phyloP scores from a whole-genome alignment of 192 early-diverging fungal genomes.

The Coemansia sp. region DNA sequence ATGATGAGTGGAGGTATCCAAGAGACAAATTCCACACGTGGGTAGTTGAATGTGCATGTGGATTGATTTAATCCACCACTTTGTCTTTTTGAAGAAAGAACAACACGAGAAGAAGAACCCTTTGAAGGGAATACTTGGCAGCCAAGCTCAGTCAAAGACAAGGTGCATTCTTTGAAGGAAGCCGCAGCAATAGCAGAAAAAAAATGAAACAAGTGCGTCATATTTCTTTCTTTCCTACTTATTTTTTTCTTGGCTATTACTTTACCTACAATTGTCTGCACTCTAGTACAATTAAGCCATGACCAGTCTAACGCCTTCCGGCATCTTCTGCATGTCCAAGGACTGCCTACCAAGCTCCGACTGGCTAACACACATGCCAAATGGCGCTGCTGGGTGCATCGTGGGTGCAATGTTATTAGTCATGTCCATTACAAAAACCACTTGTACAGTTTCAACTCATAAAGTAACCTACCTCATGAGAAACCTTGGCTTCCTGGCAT shows the following conservation, averaged over 20 bases:
- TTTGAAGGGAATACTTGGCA: background rate
- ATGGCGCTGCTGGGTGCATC: slow-evolving; percentile 17
- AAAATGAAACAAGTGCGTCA: background rate
- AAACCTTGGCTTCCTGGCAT: background rate
- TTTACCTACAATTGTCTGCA: background rate
- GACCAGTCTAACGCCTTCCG: background rate
- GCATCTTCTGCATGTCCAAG: slow-evolving; percentile 17
- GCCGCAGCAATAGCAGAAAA: background rate
- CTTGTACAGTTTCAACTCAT: background rate
- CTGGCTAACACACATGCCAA: slow-evolving; percentile 34
- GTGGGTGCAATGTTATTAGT: slow-evolving; percentile 14
- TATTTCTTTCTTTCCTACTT: background rate
- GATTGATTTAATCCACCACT: too few species aligned
- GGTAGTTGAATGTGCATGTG: too few species aligned
- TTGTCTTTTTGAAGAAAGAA: background rate
- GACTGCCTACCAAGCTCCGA: slow-evolving; percentile 18
- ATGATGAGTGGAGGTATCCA: too few species aligned
- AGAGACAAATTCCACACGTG: too few species aligned
- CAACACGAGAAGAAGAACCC: background rate
- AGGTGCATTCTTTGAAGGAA: background rate
- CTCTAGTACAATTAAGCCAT: background rate
- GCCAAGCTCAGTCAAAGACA: background rate
- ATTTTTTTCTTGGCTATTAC: background rate
- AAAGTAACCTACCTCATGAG: background rate
- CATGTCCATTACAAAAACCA: background rate